A percentile compares a stretch with the other conserved stretches of the same genome.
Evolutionary conservation across 805 yeast species (phyloP).

Genomic region (Suhomyces sp.): DNA sequence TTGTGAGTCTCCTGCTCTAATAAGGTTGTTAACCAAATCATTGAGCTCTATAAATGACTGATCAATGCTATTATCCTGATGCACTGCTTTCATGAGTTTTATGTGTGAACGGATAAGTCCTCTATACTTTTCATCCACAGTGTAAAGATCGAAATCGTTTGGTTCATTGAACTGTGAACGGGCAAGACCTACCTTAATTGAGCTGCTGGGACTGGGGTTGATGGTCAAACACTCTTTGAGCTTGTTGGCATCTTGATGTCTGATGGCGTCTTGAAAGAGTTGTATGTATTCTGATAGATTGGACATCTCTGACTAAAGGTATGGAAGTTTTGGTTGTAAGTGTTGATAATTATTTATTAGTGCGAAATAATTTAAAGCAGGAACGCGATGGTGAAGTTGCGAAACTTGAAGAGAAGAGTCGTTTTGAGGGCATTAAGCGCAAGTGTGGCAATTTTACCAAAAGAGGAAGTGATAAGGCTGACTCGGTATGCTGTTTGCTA

Average conservation of each 20-base stretch:
- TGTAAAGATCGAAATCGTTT: conserved; percentile 40
- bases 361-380: too few species aligned
- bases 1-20: conserved; percentile 53
- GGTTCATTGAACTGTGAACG: conserved; percentile 37
- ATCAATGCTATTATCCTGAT: conserved; percentile 32
- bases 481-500: too few species aligned
- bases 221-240: conserved; percentile 30
- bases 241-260: conserved; percentile 14
- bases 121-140: conserved; percentile 37
- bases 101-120: conserved; percentile 34
- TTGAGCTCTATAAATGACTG: conserved; percentile 34
- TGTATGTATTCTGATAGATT: conserved; percentile 19
- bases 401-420: too few species aligned
- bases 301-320: too few species aligned
- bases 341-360: too few species aligned
- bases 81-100: conserved; percentile 34
- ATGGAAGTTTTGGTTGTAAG: too few species aligned
- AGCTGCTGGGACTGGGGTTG: conserved; percentile 34
- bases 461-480: too few species aligned
- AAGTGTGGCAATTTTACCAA: too few species aligned
- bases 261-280: conserved; percentile 19
- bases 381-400: too few species aligned
- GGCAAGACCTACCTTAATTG: conserved; percentile 27
- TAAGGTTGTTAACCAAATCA: conserved; percentile 45
- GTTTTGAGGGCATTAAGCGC: too few species aligned